Percentiles rank a stretch among this genome's conserved stretches.
These are phyloP conservation scores for Fragaria vesca DNA, from an alignment of 306 rosid species.

Conservation along the genomic window DNA sequence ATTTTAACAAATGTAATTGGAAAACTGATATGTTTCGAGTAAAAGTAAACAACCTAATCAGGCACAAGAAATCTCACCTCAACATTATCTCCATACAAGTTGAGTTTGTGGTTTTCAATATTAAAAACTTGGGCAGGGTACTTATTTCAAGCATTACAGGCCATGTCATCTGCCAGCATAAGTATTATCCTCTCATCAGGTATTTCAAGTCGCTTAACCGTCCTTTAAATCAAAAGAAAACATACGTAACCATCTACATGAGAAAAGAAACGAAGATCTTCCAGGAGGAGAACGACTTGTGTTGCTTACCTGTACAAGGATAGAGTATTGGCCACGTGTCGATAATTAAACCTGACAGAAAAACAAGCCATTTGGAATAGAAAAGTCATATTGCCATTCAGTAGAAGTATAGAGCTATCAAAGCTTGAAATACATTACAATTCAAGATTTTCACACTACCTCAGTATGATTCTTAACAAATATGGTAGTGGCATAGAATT, in stretches of 20 bases:
- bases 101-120: slow-evolving; percentile 89
- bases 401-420: background rate
- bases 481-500: no score
- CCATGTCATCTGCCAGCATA: slow-evolving; percentile 98
- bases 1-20: background rate
- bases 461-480: no score
- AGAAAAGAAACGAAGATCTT: slow-evolving; percentile 5
- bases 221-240: slow-evolving; percentile 53
- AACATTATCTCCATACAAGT: slow-evolving; percentile 93
- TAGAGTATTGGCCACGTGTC: slow-evolving; percentile 96
- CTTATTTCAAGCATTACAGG: slow-evolving; percentile 94
- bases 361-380: background rate
- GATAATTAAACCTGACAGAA: slow-evolving; percentile 80
- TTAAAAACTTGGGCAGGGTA: slow-evolving; percentile 96
- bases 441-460: background rate
- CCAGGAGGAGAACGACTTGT: background rate
- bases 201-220: slow-evolving; percentile 92
- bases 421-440: background rate
- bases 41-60: background rate
- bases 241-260: background rate
- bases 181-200: slow-evolving; percentile 98
- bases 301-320: slow-evolving; percentile 70
- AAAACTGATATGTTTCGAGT: background rate
- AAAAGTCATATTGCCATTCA: slow-evolving; percentile 15
- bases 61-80: slow-evolving; percentile 54